These are phyloP conservation scores for Moricandia moricandioides DNA, from an alignment of 345 rosid genomes.

Conservation along the genomic window DNA sequence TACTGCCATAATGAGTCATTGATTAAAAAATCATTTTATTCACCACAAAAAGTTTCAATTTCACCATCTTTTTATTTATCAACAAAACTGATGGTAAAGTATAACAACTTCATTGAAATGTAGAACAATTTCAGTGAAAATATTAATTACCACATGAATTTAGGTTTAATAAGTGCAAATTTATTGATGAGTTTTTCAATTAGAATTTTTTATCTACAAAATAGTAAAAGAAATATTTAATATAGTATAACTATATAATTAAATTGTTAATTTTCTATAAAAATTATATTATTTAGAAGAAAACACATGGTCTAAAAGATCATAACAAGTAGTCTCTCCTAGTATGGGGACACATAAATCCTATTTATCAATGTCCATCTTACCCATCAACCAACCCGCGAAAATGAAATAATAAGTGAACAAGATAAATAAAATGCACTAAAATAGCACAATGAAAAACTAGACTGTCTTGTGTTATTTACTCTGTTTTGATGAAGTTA, in stretches of 20 bases:
- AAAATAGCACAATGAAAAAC: not conserved
- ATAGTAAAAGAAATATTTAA: too few species aligned
- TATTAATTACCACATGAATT: not conserved
- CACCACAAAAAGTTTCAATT: not conserved
- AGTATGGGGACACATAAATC: not conserved
- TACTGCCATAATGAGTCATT: not conserved
- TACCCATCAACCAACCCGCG: not conserved
- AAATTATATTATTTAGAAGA: not conserved
- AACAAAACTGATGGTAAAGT: not conserved
- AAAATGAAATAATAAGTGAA: too few species aligned
- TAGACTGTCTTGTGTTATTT: too few species aligned
- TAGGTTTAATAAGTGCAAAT: not conserved
- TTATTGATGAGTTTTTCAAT: not conserved
- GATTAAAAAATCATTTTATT: not conserved
- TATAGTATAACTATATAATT: too few species aligned
- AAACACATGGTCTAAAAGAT: too few species aligned
- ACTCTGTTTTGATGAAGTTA: too few species aligned
- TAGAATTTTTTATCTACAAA: not conserved
- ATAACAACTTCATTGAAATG: not conserved
- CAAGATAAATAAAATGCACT: not conserved
- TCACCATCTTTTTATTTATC: not conserved
- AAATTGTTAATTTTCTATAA: not conserved
- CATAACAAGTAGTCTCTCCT: too few species aligned
- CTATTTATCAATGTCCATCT: not conserved
- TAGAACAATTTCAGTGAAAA: not conserved